Evolutionary conservation across 306 rosid species (phyloP), one percentile per base, ranked within the genome.

Genomic region (Cicer judaicum): DNA sequence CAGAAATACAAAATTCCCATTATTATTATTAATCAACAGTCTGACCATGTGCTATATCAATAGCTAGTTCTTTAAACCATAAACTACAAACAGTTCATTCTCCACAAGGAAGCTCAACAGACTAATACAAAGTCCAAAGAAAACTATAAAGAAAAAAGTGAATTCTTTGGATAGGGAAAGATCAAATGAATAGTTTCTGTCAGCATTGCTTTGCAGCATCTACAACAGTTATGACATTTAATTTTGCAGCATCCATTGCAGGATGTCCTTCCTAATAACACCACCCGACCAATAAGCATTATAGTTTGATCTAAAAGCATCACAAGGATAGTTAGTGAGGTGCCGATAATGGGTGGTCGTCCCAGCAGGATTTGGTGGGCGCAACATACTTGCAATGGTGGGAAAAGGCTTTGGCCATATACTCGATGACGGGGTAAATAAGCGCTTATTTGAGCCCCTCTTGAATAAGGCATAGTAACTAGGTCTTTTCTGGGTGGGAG

Each of bases 171-270:
- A 34, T n/a, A 61, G 46, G 7, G 47, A 61, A 61, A 14, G 19
- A n/a, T 63, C 39, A 63, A 38, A 44, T 66, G 56, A 7, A 66
- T 54, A 19, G 9, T 36, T 77, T 57, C 73, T 8, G 41, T 7
- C 18, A 42, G 19, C 67, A 68, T 10, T 67, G 8, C 16, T 41
- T 40, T 59, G 73, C 36, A 43, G 19, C 40, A 68, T 43, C 39
- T 36, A 14, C 68, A 70, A 70, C 1, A 61, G 8, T 36, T 15
- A 13, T 11, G 55, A 29, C 14, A 68, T 15, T 65, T 76, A 87
- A 75, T 78, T 85, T 66, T 64, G 91, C 66, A 73, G 75, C 94
- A 90, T 86, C 92, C 96, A 92, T 64, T 84, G 90, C 91, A 79
- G 55, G 76, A 90, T 88, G 81, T 92, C 96, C 67, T 77, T 84